A percentile compares a stretch with the other conserved stretches of the same genome.
phyloP scores from a whole-genome alignment of 2,329 filamentous ascomycete species.

The Raffaelea ambrosiae region DNA sequence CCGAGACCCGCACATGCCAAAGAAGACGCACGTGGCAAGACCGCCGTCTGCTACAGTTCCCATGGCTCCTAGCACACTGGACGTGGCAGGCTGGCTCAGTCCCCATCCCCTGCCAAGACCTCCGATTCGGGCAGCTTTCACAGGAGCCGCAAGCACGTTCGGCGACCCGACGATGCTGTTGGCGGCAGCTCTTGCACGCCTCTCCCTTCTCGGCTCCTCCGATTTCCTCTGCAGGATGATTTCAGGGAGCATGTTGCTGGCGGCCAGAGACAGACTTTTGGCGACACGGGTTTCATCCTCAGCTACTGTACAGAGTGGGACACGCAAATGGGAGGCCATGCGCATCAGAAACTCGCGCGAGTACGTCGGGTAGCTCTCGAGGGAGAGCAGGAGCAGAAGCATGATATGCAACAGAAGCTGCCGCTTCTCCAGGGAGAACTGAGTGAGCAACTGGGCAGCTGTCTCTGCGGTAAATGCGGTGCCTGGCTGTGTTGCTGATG shows the following conservation, averaged over 20 bases:
- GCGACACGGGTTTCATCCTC: conserved; percentile 70
- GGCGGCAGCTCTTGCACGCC: conserved; percentile 60
- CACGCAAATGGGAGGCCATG: conserved; percentile 60
- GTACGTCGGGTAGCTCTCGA: conserved; percentile 69
- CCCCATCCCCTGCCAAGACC: conserved; percentile 70
- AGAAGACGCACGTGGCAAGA: conserved; percentile 72
- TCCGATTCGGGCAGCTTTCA: conserved; percentile 72
- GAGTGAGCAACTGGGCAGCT: conserved; percentile 24
- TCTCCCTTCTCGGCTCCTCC: conserved; percentile 55
- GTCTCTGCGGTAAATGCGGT: neutral
- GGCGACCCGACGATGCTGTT: conserved; percentile 56
- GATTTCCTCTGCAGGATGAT: conserved; percentile 53
- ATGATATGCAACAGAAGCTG: conserved; percentile 63
- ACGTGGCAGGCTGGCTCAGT: conserved; percentile 64
- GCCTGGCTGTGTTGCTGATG: neutral
- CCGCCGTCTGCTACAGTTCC: conserved; percentile 73
- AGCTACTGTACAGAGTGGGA: conserved; percentile 55
- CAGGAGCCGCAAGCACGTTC: conserved; percentile 60
- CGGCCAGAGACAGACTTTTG: conserved; percentile 63
- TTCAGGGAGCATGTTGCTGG: conserved; percentile 56
- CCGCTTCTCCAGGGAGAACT: conserved; percentile 51
- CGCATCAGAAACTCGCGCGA: conserved; percentile 64
- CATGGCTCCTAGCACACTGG: conserved; percentile 69
- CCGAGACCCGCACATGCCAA: conserved; percentile 81
- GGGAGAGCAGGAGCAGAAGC: conserved; percentile 62